phyloP scores from a whole-genome alignment of 202 grass and related monocot genomes.

The Thinopyrum obtusiflorum region DNA sequence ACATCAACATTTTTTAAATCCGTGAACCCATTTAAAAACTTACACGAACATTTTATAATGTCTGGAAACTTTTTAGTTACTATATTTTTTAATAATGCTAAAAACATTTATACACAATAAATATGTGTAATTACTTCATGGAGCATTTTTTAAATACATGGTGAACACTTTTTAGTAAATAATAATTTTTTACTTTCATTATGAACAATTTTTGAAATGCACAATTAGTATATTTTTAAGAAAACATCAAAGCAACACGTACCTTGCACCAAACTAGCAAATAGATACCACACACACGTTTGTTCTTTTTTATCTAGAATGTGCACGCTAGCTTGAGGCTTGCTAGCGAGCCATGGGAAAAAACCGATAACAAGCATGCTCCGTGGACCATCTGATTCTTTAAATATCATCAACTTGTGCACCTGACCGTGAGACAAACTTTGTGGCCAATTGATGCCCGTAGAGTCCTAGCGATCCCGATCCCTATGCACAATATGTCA shows the following conservation, averaged over 20 bases:
- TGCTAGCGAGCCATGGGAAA: neutral
- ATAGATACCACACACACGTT: neutral
- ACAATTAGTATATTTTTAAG: neutral
- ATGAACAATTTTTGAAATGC: neutral
- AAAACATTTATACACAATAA: too few relatives aligned
- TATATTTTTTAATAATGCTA: neutral
- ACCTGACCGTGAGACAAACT: too few relatives aligned
- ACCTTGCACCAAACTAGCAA: neutral
- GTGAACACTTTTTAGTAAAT: neutral
- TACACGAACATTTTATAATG: neutral
- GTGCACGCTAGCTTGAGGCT: neutral
- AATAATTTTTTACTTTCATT: neutral
- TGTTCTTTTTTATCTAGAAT: neutral
- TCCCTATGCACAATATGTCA: too few relatives aligned
- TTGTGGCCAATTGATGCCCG: too few relatives aligned
- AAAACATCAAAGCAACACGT: neutral
- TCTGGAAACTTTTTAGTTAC: neutral
- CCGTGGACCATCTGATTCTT: neutral
- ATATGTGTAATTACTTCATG: too few relatives aligned
- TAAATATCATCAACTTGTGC: too few relatives aligned
- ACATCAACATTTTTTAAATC: neutral
- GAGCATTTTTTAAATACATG: too few relatives aligned
- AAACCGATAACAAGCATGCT: neutral
- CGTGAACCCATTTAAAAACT: too few relatives aligned
- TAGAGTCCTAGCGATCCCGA: too few relatives aligned